These are phyloP conservation scores for Xylaria sp. DNA, from an alignment of 2,329 filamentous ascomycete genomes.

Conservation along the genomic window DNA sequence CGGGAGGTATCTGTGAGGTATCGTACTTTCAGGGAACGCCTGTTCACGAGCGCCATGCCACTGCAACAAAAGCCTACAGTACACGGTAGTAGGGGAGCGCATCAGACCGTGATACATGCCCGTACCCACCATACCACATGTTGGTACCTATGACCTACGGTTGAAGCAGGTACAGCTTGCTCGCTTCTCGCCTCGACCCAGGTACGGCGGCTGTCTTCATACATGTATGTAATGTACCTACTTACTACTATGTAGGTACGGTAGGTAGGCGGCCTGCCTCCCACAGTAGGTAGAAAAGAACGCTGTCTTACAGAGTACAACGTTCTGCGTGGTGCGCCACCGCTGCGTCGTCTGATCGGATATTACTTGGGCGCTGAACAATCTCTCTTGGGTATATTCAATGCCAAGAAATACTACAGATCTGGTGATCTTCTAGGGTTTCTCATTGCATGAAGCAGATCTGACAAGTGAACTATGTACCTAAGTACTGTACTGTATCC, in stretches of 20 bases:
- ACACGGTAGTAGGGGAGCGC: too few relatives aligned
- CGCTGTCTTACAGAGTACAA: constrained; percentile 25
- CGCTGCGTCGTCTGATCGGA: constrained; percentile 10
- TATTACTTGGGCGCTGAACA: constrained; percentile 1
- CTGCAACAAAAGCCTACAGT: too few relatives aligned
- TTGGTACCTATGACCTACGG: constrained; percentile 2
- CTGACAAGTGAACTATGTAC: too few relatives aligned
- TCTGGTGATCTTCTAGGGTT: background rate
- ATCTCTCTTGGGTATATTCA: background rate
- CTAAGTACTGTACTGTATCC: too few relatives aligned
- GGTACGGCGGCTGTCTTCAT: constrained; percentile 12
- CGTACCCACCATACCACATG: background rate
- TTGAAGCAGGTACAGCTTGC: background rate
- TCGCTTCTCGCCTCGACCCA: background rate
- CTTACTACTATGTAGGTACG: too few relatives aligned
- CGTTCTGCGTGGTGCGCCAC: constrained; percentile 14
- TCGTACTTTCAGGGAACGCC: too few relatives aligned
- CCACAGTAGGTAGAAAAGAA: background rate
- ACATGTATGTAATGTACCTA: background rate
- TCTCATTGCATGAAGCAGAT: too few relatives aligned
- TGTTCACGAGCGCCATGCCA: too few relatives aligned
- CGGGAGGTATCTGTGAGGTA: too few relatives aligned
- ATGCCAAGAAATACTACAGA: background rate
- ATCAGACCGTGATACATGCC: too few relatives aligned
- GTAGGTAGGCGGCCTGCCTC: background rate